Evolutionary conservation across 345 rosid genomes (phyloP), one percentile per base, ranked within the genome.

Genomic region (Brassica rapa): DNA sequence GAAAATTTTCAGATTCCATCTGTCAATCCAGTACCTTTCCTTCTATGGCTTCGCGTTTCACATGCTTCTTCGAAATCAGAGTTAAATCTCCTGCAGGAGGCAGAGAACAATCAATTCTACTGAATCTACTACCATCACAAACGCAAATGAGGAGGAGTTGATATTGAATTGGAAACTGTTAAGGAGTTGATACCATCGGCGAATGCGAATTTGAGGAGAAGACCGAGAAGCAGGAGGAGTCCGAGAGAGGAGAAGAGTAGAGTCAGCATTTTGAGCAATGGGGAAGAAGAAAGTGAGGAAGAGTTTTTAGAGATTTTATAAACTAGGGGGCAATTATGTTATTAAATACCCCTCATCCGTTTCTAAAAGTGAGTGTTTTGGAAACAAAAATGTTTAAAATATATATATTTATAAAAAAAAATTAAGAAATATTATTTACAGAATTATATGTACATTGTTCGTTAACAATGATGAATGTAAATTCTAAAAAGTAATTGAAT

Each of bases 21-120:
- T 3, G 27, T n/a, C 4, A 70, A 63, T 23, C 33, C 32, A 57
- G 21, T 73, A 87, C 98, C 89, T 94, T 92, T 68, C 90, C 97
- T 83, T 92, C 88, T 41, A 94, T 86, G 72, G 87, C 92, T 70
- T 89, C 91, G 4, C 84, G 86, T 76, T 91, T 94, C n/a, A 80
- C 95, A 74, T 83, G 90, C 77, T 55, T 86, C 85, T 84, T 94
- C 3, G 94, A 89, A 71, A 75, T 83, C 74, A 94, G 78, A 0
- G 97, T 89, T 67, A 89, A 84, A 80, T 94, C 97, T 0, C 96
- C 98, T 92, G 55, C 24, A 80, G 1, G 77, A 64, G n/a, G n/a
- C 23, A 51, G 14, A 57, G 46, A 39, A 32, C 27, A 37, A 57
- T 37, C 16, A 61, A 3, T 29, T 68, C 11, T 8, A 59, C 27